phyloP scores from a whole-genome alignment of 257 asterid species.

The Cinchona pubescens region DNA sequence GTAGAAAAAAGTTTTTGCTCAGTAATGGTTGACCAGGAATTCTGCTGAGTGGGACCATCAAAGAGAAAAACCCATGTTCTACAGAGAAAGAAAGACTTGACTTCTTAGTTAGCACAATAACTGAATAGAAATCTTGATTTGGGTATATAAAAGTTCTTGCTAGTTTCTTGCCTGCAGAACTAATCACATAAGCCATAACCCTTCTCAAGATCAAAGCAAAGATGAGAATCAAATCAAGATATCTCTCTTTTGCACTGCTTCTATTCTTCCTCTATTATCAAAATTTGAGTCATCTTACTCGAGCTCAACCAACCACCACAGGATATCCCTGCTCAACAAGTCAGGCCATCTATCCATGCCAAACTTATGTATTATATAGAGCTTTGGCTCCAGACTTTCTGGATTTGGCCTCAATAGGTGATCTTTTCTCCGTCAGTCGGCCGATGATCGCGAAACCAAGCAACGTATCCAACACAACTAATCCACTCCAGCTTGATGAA shows the following conservation, averaged over 20 bases:
- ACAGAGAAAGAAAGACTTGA: not conserved
- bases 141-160: not conserved
- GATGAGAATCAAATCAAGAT: constrained; percentile 23
- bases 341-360: constrained; percentile 50
- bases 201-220: not conserved
- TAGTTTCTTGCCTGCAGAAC: not conserved
- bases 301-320: constrained; percentile 51
- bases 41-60: constrained; percentile 22
- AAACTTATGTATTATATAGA: constrained; percentile 66
- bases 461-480: constrained; percentile 47
- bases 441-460: constrained; percentile 61
- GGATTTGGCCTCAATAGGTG: constrained; percentile 73
- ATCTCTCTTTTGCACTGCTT: constrained; percentile 12
- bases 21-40: constrained; percentile 26
- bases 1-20: not conserved
- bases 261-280: constrained; percentile 27
- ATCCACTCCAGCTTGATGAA: constrained; percentile 52
- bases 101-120: not conserved
- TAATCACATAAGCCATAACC: not conserved
- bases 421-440: constrained; percentile 79
- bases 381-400: constrained; percentile 55
- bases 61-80: constrained; percentile 6
- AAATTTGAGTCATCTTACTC: constrained; percentile 9
- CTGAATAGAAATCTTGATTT: not conserved
- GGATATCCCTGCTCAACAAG: constrained; percentile 62